Evolutionary conservation across 1,284 basidiomycete genomes (phyloP).

Genomic region (Waitea zeae): DNA sequence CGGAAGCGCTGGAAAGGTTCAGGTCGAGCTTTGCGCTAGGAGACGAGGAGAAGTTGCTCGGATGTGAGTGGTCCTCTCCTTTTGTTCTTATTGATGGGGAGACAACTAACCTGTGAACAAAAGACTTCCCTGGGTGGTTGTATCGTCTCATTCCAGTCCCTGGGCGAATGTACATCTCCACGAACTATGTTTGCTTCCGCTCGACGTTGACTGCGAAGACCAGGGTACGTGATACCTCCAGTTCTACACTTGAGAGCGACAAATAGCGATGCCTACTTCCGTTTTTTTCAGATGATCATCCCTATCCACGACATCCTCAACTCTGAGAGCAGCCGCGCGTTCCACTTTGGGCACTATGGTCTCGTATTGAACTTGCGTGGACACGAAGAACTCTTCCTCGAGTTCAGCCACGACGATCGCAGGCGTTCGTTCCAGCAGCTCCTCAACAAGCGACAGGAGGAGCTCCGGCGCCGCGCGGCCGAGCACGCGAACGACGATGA

Average conservation of each 20-base stretch:
- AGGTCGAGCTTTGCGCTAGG: conserved; percentile 66
- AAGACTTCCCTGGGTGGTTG: conserved; percentile 81
- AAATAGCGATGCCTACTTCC: not conserved
- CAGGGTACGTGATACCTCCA: conserved; percentile 35
- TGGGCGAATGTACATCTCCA: conserved; percentile 77
- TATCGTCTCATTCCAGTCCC: conserved; percentile 75
- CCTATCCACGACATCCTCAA: conserved; percentile 81
- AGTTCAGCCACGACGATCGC: conserved; percentile 69
- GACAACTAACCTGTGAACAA: conserved; percentile 1
- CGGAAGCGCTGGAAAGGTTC: conserved; percentile 60
- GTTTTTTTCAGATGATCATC: conserved; percentile 64
- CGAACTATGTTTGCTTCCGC: conserved; percentile 81
- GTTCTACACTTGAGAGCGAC: too few species aligned
- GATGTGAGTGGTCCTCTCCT: conserved; percentile 42
- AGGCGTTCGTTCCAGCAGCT: conserved; percentile 61
- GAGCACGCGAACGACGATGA: conserved; percentile 22
- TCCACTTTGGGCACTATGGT: conserved; percentile 78
- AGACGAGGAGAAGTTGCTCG: conserved; percentile 72
- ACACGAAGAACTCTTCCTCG: conserved; percentile 94
- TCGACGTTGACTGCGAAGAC: conserved; percentile 67
- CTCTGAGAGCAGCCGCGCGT: conserved; percentile 73
- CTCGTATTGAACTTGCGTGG: conserved; percentile 85
- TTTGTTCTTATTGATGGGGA: not conserved
- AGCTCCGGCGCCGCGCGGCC: conserved; percentile 31
- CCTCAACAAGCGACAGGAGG: conserved; percentile 70